Evolutionary conservation across 2,329 filamentous ascomycete species (phyloP).

Genomic region (Penicillium corylophilum): DNA sequence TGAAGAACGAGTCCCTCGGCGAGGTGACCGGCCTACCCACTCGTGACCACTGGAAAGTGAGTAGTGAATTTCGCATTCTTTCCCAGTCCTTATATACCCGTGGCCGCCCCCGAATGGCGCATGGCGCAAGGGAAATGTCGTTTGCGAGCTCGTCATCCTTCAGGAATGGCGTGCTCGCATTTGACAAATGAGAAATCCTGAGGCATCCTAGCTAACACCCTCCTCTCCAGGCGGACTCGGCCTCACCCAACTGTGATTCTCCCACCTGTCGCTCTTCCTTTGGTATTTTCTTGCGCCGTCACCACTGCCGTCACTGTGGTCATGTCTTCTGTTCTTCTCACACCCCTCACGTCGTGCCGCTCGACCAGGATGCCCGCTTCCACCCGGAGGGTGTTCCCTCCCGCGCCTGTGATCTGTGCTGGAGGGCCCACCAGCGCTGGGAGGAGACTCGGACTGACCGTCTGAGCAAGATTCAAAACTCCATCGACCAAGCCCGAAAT

Average conservation of each 20-base stretch:
- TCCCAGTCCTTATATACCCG: slow-evolving; percentile 18
- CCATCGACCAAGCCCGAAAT: slow-evolving; percentile 30
- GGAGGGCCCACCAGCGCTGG: slow-evolving; percentile 58
- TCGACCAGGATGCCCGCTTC: slow-evolving; percentile 64
- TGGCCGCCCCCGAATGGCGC: slow-evolving; percentile 17
- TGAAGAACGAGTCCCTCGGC: slow-evolving; percentile 53
- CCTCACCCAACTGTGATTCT: slow-evolving; percentile 57
- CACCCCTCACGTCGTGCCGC: slow-evolving; percentile 55
- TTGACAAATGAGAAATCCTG: background rate
- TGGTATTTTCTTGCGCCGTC: slow-evolving; percentile 61
- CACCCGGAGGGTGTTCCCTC: slow-evolving; percentile 58
- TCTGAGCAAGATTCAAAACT: slow-evolving; percentile 51
- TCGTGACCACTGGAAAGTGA: slow-evolving; percentile 65
- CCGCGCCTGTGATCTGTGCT: slow-evolving; percentile 62
- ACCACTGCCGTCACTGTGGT: slow-evolving; percentile 67
- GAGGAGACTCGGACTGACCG: slow-evolving; percentile 49
- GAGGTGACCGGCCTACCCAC: slow-evolving; percentile 60
- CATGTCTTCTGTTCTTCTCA: slow-evolving; percentile 64
- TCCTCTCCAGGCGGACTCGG: slow-evolving; percentile 55
- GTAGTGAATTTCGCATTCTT: slow-evolving; percentile 26
- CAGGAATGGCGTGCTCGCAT: slow-evolving; percentile 28
- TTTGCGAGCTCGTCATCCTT: slow-evolving; percentile 21
- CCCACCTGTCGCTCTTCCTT: slow-evolving; percentile 60
- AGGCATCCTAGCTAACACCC: background rate
- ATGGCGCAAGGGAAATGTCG: slow-evolving; percentile 20